phyloP scores from a whole-genome alignment of 169 alveolate genomes.

The Eimeria sp. region DNA sequence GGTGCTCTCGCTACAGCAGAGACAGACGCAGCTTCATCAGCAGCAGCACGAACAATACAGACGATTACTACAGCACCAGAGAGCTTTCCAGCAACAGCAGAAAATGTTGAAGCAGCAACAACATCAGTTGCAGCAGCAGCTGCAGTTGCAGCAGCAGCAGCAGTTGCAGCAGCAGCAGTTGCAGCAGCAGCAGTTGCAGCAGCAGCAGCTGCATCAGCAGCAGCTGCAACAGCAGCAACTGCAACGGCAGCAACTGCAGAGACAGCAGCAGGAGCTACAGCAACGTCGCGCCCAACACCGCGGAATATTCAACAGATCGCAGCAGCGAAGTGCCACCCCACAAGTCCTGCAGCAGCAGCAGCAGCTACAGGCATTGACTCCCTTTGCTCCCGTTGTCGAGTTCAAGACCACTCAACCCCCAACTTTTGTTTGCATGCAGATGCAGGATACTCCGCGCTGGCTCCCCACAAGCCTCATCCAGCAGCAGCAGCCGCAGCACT shows the following conservation, averaged over 20 bases:
- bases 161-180: conserved; percentile 23
- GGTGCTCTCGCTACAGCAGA: no score
- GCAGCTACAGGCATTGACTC: neutral
- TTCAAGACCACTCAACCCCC: neutral
- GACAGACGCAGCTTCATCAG: neutral
- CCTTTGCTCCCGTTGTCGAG: neutral
- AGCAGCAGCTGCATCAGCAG: neutral
- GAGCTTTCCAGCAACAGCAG: conserved; percentile 36
- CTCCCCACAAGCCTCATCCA: neutral
- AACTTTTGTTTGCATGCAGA: conserved; percentile 32
- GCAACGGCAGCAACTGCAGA: conserved; percentile 12
- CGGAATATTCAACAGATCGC: conserved; percentile 13
- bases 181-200: neutral
- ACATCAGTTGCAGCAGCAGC: conserved; percentile 23
- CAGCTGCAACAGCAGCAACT: conserved; percentile 19
- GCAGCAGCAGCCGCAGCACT: conserved; percentile 27
- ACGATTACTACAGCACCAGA: neutral
- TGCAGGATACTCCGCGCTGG: conserved; percentile 56
- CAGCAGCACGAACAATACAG: neutral
- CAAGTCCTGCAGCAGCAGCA: conserved; percentile 62
- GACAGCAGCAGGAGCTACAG: neutral
- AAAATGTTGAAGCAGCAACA: neutral
- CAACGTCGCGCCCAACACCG: neutral
- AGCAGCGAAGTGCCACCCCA: conserved; percentile 36
- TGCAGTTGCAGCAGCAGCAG: conserved; percentile 46